Evolutionary conservation across 441 rosid genomes (phyloP).

Genomic region (Geranium incanum): DNA sequence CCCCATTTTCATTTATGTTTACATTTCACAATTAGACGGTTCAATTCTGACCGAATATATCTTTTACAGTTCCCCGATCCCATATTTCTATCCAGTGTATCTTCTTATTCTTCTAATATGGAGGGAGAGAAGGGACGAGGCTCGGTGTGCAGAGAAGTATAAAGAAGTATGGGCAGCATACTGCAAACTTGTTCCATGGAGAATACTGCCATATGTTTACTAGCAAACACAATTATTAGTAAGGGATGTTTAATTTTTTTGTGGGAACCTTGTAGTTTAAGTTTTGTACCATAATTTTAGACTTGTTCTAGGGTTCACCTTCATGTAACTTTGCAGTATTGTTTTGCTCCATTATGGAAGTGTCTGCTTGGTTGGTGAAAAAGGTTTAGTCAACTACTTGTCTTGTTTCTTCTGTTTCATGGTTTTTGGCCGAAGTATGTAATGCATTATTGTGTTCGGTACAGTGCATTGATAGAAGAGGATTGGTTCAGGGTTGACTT

Average conservation of each 20-base stretch:
- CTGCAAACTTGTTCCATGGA: conserved; percentile 72
- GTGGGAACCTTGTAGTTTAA: not conserved
- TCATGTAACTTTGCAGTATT: not conserved
- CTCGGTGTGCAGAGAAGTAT: conserved; percentile 81
- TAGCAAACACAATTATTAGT: conserved; percentile 18
- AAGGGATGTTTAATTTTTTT: too few species aligned
- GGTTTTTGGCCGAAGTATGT: too few species aligned
- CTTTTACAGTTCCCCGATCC: conserved; percentile 59
- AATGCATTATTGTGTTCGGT: too few species aligned
- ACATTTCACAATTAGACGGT: not conserved
- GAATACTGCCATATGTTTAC: conserved; percentile 75
- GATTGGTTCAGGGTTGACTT: too few species aligned
- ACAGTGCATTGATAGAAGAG: too few species aligned
- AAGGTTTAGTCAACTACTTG: too few species aligned
- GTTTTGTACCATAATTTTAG: not conserved
- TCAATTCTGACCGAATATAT: not conserved
- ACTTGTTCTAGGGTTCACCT: too few species aligned
- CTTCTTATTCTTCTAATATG: conserved; percentile 77
- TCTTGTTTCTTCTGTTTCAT: too few species aligned
- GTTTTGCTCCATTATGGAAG: not conserved
- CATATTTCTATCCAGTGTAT: conserved; percentile 78
- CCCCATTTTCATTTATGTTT: not conserved
- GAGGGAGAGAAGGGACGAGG: conserved; percentile 88
- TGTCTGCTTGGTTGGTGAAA: not conserved
- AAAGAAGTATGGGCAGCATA: conserved; percentile 76